Base-by-base conservation (phyloP, 345 rosid species). In the Eucalyptus caleyi region DNA sequence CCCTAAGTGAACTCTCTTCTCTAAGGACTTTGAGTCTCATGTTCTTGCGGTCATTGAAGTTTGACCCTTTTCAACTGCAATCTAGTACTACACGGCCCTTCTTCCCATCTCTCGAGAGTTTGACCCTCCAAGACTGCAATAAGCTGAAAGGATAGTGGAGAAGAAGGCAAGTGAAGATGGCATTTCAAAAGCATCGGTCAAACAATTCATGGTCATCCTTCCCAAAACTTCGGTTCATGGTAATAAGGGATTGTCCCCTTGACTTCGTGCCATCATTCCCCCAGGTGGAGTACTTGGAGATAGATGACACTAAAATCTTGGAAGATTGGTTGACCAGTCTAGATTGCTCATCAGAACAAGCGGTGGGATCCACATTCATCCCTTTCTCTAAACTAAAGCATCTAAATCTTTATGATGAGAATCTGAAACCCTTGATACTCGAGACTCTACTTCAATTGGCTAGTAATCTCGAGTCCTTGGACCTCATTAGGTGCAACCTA, bases 71-170 rank as follows among this genome's bases (percentile, higher is more conserved):
- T 49, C 50, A 12, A 50, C 3, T 5, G 19, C 53, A 16, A 50
- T 50, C 53, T 16, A 50, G 7, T 50, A n/a, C 37, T 4, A 1
- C 21, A 2, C 5, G 11, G 3, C 37, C 77, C 21, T 65, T 65
- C 21, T 65, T 65, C 21, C 77, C 11, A n/a, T 65, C 77, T 65
- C 40, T 65, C 0, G 40, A 65, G 21, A n/a, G 2, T 2, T 34
- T 8, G 3, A 3, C 6, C 14, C 30, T 59, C 30, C 0, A 0
- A 3, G 0, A 0, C 0, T 59, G 62, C 2, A 0, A 0, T 0
- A 26, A 11, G 5, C 3, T 59, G 14, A 11, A 59, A 56, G 60
- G 27, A 26, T 1, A 4, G 65, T 24, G n/a, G n/a, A 37, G 40
- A 37, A 30, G 13, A 59, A 59, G 12, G 14, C 6, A 5, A 26